Conservation (phyloP, 1,139 yeast genomes). For the Saccharomyces hybrid region DNA sequence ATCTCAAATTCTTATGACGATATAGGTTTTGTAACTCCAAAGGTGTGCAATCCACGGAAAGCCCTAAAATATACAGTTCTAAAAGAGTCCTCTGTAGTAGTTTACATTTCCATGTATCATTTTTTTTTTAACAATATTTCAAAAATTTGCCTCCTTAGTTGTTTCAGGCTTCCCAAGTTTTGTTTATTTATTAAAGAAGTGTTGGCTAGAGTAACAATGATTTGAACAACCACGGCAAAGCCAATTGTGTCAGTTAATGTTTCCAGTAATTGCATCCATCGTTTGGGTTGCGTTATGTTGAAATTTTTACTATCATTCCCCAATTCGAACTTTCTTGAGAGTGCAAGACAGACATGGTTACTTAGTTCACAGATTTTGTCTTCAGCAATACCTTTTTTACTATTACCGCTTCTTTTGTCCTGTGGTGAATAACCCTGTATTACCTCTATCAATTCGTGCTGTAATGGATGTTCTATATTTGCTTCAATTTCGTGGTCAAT, state of each 20-base stretch:
- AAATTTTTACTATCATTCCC: slow-evolving; percentile 7
- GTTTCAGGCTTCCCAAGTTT: slow-evolving; percentile 9
- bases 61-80: background rate
- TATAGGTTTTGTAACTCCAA: slow-evolving; percentile 15
- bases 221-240: slow-evolving; percentile 7
- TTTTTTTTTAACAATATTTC: slow-evolving; percentile 1
- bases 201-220: slow-evolving; percentile 15
- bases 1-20: slow-evolving; percentile 7
- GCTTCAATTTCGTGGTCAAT: background rate
- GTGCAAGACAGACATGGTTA: slow-evolving; percentile 3
- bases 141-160: slow-evolving; percentile 8
- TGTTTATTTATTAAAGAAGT: slow-evolving; percentile 18
- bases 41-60: slow-evolving; percentile 13
- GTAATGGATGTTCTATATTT: background rate
- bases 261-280: background rate
- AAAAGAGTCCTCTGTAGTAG: background rate
- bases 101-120: background rate
- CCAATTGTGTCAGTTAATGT: background rate
- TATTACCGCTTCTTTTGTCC: background rate
- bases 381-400: background rate
- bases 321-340: slow-evolving; percentile 9
- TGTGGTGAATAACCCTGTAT: background rate
- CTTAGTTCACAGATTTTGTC: background rate
- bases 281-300: background rate
- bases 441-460: background rate